phyloP scores from a whole-genome alignment of 1,284 basidiomycete genomes.

The Rhodotorula sp. region DNA sequence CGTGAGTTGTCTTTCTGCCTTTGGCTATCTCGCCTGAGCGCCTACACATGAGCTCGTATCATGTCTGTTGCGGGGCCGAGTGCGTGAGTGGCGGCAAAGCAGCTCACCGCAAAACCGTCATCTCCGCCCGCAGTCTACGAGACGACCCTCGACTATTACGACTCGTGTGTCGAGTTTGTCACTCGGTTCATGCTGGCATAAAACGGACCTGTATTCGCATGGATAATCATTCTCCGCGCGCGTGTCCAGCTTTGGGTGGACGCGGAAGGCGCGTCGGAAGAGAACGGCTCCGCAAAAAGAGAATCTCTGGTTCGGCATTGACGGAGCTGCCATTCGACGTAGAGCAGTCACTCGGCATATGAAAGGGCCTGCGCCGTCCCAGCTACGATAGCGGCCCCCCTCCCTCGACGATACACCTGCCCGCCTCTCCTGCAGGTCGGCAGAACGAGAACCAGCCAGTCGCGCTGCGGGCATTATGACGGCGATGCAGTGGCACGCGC shows the following conservation, averaged over 20 bases:
- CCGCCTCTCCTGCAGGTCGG: no score
- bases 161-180: background rate
- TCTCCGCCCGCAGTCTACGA: background rate
- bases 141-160: background rate
- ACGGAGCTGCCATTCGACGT: no score
- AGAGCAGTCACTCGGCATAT: no score
- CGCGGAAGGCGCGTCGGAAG: background rate
- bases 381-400: no score
- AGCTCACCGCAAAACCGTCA: background rate
- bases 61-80: no score
- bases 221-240: no score
- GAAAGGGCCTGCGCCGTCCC: no score
- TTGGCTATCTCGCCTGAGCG: background rate
- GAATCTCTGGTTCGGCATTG: background rate
- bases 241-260: background rate
- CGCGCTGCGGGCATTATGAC: background rate
- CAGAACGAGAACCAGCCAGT: no score
- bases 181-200: background rate
- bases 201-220: background rate
- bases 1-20: background rate
- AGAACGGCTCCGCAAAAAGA: background rate
- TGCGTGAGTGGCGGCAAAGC: no score
- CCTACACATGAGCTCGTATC: no score
- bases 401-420: no score
- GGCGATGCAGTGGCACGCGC: background rate